Evolutionary conservation across 208 protist genomes (phyloP), one percentile per base, ranked within the genome.

Genomic region (Lotmaria passim): DNA sequence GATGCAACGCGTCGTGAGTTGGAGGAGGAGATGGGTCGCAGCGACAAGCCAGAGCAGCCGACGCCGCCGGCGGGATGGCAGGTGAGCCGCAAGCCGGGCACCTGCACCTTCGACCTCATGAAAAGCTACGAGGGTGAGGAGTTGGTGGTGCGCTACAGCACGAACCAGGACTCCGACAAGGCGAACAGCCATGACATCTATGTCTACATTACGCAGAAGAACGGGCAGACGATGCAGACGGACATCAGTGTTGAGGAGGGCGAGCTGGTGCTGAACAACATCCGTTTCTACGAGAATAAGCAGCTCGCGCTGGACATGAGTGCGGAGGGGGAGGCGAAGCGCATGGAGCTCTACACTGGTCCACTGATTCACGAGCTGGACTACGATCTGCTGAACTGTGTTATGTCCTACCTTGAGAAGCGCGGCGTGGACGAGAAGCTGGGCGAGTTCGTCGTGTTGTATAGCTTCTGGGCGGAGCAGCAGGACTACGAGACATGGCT

Each of bases 401-500:
- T 95, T 56, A 79, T 93, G 60, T 68, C 73, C 31, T 95, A 94
- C 75, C 70, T 97, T 5, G 87, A 95, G 64, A 85, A 85, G 66
- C 85, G 89, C 34, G 89, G 90, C 47, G 82, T 97, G 11, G 82
- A 93, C 51, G 88, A 97, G 53, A 82, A 86, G 47, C 61, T 97
- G 19, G 90, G 82, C 14, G 78, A 90, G 72, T 97, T 95, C 46
- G 73, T 95, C 33, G 78, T 85, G 7, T 57, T 84, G 23, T 95
- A 95, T 79, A 83, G 70, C 75, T 92, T 85, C 73, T 97, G 89
- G 90, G 76, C 85, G 26, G 93, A 97, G 83, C 93, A 97, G 85
- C 82, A 91, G 79, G 93, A 97, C 73, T 97, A 97, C 73, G 93
- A 95, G 73, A 68, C 67, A 38, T 97, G 93, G 93, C 86, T 97